Conservation (phyloP, 2,329 filamentous ascomycete species). For the Penicillium hesseltinei region DNA sequence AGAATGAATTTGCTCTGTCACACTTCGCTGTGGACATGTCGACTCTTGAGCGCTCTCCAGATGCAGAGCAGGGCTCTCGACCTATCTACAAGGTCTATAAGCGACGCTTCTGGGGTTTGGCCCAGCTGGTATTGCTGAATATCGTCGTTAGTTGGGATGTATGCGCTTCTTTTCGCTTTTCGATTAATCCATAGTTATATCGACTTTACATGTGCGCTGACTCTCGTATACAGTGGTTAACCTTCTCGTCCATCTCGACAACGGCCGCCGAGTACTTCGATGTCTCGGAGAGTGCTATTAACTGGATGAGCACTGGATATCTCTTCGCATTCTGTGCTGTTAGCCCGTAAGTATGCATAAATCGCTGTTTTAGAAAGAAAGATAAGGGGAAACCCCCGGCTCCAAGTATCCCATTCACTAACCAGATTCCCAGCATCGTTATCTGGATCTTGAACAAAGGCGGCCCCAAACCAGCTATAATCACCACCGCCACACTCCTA, state of each 20-base stretch:
- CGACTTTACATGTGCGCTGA: not conserved
- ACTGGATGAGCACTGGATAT: slow-evolving; percentile 89
- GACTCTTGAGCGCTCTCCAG: slow-evolving; percentile 3
- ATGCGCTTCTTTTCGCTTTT: slow-evolving; percentile 41
- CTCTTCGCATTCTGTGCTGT: slow-evolving; percentile 77
- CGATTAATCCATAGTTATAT: not conserved
- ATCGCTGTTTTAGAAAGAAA: not conserved
- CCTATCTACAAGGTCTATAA: slow-evolving; percentile 65
- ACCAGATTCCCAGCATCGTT: slow-evolving; percentile 45
- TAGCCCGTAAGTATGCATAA: slow-evolving; percentile 55
- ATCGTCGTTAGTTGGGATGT: slow-evolving; percentile 95
- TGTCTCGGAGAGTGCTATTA: slow-evolving; percentile 73
- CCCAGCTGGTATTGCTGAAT: slow-evolving; percentile 82
- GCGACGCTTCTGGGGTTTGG: slow-evolving; percentile 82
- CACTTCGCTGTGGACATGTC: slow-evolving; percentile 6
- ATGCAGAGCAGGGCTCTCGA: slow-evolving; percentile 18
- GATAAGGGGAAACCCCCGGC: not conserved
- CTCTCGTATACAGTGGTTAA: slow-evolving; percentile 68
- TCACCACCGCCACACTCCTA: slow-evolving; percentile 69
- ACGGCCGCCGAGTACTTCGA: slow-evolving; percentile 72
- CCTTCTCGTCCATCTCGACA: slow-evolving; percentile 78
- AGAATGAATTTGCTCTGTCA: not conserved
- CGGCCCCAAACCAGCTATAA: slow-evolving; percentile 75
- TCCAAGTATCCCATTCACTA: not conserved
- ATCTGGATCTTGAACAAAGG: slow-evolving; percentile 74